Evolutionary conservation across 768 basidiomycete species (phyloP).

Genomic region (Agrocybe pediades): DNA sequence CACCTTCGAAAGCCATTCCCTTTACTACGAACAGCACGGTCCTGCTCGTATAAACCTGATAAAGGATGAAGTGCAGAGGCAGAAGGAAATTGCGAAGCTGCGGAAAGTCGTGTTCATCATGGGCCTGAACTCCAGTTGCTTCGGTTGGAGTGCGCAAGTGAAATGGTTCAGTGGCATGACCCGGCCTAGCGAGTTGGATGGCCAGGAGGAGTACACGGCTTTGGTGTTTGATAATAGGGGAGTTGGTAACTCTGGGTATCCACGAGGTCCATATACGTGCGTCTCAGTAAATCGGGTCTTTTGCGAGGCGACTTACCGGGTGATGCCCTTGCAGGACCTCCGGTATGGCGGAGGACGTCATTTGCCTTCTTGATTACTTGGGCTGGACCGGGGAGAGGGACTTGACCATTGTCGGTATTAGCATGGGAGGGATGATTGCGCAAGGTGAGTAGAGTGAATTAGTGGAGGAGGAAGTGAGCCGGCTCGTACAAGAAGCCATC

Average conservation of each 20-base stretch:
- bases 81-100: constrained; percentile 13
- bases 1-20: constrained; percentile 63
- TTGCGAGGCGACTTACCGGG: background rate
- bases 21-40: constrained; percentile 84
- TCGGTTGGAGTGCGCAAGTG: constrained; percentile 68
- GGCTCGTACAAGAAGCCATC: too few relatives aligned
- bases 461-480: too few relatives aligned
- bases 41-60: constrained; percentile 14
- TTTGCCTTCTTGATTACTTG: constrained; percentile 67
- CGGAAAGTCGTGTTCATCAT: constrained; percentile 73
- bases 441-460: constrained; percentile 52
- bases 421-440: constrained; percentile 84
- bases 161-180: constrained; percentile 49
- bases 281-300: constrained; percentile 20
- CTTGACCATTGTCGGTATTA: constrained; percentile 73
- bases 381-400: constrained; percentile 67
- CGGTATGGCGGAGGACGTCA: constrained; percentile 76
- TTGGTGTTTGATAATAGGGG: constrained; percentile 87
- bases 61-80: constrained; percentile 14
- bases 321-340: constrained; percentile 48
- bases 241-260: constrained; percentile 73
- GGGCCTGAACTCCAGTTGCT: constrained; percentile 71
- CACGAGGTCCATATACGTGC: constrained; percentile 77
- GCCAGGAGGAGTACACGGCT: constrained; percentile 48
- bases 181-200: constrained; percentile 25